Evolutionary conservation across 495 filamentous ascomycete species (phyloP).

Genomic region (Glutinoglossum americanum): DNA sequence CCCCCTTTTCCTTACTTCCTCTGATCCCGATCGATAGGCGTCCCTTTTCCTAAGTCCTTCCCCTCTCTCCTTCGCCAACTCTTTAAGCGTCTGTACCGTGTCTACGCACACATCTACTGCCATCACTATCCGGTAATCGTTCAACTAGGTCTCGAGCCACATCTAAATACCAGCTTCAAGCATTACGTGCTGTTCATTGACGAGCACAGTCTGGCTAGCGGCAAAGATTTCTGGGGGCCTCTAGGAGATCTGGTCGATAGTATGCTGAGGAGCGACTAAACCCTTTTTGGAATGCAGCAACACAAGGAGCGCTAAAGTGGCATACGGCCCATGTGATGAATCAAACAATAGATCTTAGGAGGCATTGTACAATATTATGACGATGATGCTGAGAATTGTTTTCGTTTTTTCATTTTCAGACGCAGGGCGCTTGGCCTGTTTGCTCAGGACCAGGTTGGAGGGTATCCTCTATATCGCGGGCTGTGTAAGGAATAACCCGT

Average conservation of each 20-base stretch:
- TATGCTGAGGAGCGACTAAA: slow-evolving; percentile 81
- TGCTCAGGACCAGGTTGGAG: too few relatives aligned
- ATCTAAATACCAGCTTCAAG: slow-evolving; percentile 98
- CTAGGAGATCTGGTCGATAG: slow-evolving; percentile 89
- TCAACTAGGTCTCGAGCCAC: slow-evolving; percentile 84
- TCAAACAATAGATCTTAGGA: not conserved
- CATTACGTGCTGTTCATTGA: slow-evolving; percentile 96
- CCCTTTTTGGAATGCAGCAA: not conserved
- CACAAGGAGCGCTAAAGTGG: not conserved
- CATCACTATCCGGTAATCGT: slow-evolving; percentile 96
- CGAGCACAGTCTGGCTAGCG: slow-evolving; percentile 69
- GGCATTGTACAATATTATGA: not conserved
- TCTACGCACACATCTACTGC: slow-evolving; percentile 99
- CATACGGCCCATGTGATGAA: not conserved
- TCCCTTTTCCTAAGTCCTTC: slow-evolving; percentile 84
- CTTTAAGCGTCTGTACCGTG: slow-evolving; percentile 95
- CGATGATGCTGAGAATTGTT: not conserved
- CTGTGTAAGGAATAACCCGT: too few relatives aligned
- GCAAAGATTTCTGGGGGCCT: slow-evolving; percentile 97
- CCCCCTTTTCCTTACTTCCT: not conserved
- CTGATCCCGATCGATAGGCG: slow-evolving; percentile 29
- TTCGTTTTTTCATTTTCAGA: not conserved
- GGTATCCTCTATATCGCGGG: not conserved
- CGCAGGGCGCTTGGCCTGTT: not conserved
- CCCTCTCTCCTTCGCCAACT: slow-evolving; percentile 70